Conservation (phyloP, 148 eudicot genomes). For the Camellia japonica region DNA sequence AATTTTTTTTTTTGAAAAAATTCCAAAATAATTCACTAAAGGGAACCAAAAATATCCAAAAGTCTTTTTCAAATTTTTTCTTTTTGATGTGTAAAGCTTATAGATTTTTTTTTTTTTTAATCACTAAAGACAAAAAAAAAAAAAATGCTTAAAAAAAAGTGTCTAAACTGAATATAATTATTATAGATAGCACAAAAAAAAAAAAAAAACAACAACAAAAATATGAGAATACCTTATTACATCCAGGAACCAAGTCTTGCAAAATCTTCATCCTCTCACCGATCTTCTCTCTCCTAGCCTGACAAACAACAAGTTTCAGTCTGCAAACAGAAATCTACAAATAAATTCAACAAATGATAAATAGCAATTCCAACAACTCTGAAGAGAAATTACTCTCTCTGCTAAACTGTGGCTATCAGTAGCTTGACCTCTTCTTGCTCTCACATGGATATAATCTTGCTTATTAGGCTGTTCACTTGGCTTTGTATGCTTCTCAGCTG, state of each 20-base stretch:
- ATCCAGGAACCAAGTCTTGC: conserved; percentile 95
- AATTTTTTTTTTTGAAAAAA: too few species aligned
- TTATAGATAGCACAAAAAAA: neutral
- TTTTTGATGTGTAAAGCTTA: too few species aligned
- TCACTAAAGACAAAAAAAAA: neutral
- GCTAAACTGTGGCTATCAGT: conserved; percentile 97
- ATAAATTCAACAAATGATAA: neutral
- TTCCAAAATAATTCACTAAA: too few species aligned
- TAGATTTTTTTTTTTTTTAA: too few species aligned
- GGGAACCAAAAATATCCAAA: too few species aligned
- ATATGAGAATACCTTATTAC: conserved; percentile 58
- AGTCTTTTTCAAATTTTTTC: too few species aligned
- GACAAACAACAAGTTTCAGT: conserved; percentile 18
- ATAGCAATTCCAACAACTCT: neutral
- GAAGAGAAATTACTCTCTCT: conserved; percentile 62
- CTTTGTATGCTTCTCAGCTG: conserved; percentile 39
- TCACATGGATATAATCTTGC: conserved; percentile 84
- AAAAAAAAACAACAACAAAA: neutral
- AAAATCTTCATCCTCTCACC: conserved; percentile 90
- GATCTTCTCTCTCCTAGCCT: conserved; percentile 93
- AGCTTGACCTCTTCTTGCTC: conserved; percentile 97
- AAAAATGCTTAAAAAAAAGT: neutral
- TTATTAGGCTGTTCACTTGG: conserved; percentile 64
- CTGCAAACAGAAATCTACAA: neutral
- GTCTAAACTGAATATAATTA: too few species aligned